Percentiles rank a stretch among this genome's conserved stretches.
Evolutionary conservation across 306 rosid genomes (phyloP).

Genomic region (cucumber (Cucumis sativus)): DNA sequence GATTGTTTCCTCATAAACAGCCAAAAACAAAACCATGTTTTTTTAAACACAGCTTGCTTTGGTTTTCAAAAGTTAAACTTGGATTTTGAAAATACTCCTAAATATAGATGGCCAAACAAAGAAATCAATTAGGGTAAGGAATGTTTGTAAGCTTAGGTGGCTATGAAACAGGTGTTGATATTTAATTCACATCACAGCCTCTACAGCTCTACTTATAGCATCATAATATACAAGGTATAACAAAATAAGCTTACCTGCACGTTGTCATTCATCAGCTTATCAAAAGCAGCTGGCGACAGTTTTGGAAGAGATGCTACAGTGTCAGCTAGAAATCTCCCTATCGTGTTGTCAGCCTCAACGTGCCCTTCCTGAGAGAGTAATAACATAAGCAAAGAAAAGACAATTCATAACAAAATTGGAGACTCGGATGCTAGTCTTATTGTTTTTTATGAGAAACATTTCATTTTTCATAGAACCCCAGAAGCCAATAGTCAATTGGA

Average conservation of each 20-base stretch:
- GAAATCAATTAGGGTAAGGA: background rate
- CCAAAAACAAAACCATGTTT: background rate
- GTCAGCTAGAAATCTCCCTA: conserved; percentile 56
- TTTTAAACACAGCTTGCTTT: background rate
- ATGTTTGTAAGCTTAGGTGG: background rate
- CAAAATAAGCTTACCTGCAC: conserved; percentile 44
- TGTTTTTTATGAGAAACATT: too few relatives aligned
- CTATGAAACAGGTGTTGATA: background rate
- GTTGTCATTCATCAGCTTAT: conserved; percentile 73
- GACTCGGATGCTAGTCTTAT: background rate
- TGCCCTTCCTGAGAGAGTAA: conserved; percentile 59
- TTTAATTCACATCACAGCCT: background rate
- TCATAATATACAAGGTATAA: background rate
- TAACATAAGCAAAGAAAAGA: background rate
- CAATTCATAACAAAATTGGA: background rate
- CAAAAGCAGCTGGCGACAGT: conserved; percentile 47
- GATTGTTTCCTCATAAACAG: background rate
- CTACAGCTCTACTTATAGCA: background rate
- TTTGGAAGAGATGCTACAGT: conserved; percentile 73
- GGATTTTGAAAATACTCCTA: background rate
- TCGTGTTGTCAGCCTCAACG: conserved; percentile 53
- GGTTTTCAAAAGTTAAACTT: background rate
- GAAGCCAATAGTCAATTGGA: too few relatives aligned
- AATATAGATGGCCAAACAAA: background rate
- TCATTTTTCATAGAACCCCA: too few relatives aligned